Evolutionary conservation across 352 stramenopile species (phyloP), one percentile per base, ranked within the genome.

Genomic region (Globisporangium orthogonon): DNA sequence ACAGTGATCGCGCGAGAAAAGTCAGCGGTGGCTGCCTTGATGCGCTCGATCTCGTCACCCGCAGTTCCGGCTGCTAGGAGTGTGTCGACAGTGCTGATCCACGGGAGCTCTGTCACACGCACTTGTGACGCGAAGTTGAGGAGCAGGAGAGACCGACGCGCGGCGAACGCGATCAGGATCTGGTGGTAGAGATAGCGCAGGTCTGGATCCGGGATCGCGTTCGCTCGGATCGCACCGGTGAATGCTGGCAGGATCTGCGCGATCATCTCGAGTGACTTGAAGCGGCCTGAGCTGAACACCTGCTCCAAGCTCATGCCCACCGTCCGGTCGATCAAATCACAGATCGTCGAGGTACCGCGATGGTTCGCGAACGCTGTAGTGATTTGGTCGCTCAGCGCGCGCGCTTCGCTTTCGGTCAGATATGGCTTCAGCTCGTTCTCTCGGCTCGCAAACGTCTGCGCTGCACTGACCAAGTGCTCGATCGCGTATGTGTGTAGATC

Each of bases 171-270:
- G 45, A 54, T 39, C n/a, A 60, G 58, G 6, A 69, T 46, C 43
- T 69, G 53, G 37, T 66, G 50, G 48, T 61, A 59, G 2, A 69
- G 31, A 23, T 69, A 69, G 18, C 30, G 39, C 46, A 50, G n/a
- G 11, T 46, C 48, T 1, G 40, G 33, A 17, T 69, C 62, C 2
- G 17, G 9, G 31, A 65, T 39, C 13, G 35, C 40, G 37, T 23
- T 50, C 33, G 48, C 40, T 31, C 54, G 37, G 10, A 52, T 46
- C 4, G 23, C 18, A 2, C 37, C 47, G 3, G 49, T 53, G 28
- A 65, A 65, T 23, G 37, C 40, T n/a, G 52, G 31, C 1, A 65
- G 37, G 17, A 49, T 15, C 15, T 37, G 14, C 4, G 52, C 48
- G 5, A 65, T 43, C 35, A 51, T 28, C 35, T 65, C 62, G 6